Evolutionary conservation across 164 flowering plant species (phyloP).

Genomic region (Liquidambar formosana): DNA sequence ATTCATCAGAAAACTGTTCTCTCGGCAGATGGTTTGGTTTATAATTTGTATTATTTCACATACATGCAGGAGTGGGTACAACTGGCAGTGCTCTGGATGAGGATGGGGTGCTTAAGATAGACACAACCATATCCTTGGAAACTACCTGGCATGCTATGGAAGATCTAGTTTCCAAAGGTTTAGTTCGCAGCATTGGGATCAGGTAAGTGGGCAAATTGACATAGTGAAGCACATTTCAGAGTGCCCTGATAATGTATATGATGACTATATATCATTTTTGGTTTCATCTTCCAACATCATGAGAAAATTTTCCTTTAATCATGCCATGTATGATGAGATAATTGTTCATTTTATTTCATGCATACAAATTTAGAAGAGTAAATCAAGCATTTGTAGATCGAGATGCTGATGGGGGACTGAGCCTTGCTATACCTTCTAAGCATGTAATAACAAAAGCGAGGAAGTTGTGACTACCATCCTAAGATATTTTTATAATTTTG

Average conservation of each 20-base stretch:
- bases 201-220: constrained; percentile 71
- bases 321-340: neutral
- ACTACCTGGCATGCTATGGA: constrained; percentile 98
- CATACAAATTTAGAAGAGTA: neutral
- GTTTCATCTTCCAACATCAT: neutral
- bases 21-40: neutral
- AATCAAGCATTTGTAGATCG: too few relatives aligned
- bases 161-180: constrained; percentile 79
- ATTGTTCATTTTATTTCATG: neutral
- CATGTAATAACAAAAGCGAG: too few relatives aligned
- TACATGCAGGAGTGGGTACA: constrained; percentile 68
- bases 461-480: too few relatives aligned
- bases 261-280: neutral
- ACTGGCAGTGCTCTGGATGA: constrained; percentile 76
- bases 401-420: too few relatives aligned
- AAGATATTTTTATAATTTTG: neutral
- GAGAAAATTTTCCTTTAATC: neutral
- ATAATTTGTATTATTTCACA: neutral
- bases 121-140: constrained; percentile 83
- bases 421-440: too few relatives aligned
- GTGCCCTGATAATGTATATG: neutral
- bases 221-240: too few relatives aligned
- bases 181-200: constrained; percentile 93
- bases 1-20: neutral
- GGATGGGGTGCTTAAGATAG: constrained; percentile 86